Evolutionary conservation across 345 rosid genomes (phyloP).

Genomic region (Aethionema arabicum): DNA sequence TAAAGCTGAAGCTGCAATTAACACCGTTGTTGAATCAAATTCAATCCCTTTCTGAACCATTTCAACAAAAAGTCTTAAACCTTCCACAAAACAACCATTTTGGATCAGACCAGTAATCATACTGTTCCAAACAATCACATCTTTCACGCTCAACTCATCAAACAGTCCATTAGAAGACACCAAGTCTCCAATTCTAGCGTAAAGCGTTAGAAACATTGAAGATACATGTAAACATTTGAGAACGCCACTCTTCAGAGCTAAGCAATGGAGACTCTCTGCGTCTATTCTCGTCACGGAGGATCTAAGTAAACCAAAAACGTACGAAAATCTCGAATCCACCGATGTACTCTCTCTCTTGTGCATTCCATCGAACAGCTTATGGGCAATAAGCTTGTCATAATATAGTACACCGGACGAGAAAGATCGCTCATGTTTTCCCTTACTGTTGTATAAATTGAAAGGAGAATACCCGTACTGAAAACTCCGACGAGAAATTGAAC

Average conservation of each 20-base stretch:
- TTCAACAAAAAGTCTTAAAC: conserved; percentile 39
- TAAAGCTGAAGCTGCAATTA: conserved; percentile 45
- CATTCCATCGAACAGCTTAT: conserved; percentile 47
- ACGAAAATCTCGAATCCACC: conserved; percentile 18
- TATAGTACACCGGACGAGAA: neutral
- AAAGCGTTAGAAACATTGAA: conserved; percentile 50
- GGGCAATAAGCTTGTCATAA: conserved; percentile 29
- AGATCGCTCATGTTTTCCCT: conserved; percentile 23
- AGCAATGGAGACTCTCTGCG: conserved; percentile 45
- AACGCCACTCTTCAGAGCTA: conserved; percentile 54
- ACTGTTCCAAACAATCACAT: conserved; percentile 57
- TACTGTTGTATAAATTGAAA: neutral
- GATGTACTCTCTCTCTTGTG: conserved; percentile 33
- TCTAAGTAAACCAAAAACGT: conserved; percentile 39
- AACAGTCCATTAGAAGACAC: conserved; percentile 42
- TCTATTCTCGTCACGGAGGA: conserved; percentile 28
- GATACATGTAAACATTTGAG: conserved; percentile 45
- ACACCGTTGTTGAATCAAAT: conserved; percentile 57
- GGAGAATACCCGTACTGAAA: neutral
- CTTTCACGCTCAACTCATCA: conserved; percentile 43
- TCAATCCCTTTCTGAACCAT: conserved; percentile 44
- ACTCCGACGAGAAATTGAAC: neutral
- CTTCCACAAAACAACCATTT: conserved; percentile 38
- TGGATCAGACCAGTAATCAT: conserved; percentile 54
- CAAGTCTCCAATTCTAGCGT: conserved; percentile 43